These are phyloP conservation scores for Pichia sporocuriosa DNA, from an alignment of 805 yeast species.

Conservation along the genomic window DNA sequence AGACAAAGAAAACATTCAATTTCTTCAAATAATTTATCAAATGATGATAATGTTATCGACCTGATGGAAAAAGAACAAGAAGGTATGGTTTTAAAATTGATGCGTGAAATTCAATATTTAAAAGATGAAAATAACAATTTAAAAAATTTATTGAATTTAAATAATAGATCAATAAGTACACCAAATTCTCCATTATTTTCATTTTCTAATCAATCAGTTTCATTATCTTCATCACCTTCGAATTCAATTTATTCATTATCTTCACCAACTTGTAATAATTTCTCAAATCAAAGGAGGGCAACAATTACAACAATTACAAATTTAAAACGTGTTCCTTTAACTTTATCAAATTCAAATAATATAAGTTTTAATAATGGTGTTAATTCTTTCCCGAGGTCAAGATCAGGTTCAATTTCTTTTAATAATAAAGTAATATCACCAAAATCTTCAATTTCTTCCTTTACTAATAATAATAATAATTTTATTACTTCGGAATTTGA, in stretches of 20 bases:
- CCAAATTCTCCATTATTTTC: conserved; percentile 17
- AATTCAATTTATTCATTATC: conserved; percentile 7
- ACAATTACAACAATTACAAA: conserved; percentile 21
- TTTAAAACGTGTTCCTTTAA: conserved; percentile 16
- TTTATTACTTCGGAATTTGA: not conserved
- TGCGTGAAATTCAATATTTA: conserved; percentile 51
- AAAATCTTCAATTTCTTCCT: not conserved
- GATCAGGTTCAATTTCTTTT: conserved; percentile 8
- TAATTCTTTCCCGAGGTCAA: not conserved
- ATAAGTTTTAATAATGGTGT: not conserved
- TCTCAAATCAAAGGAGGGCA: conserved; percentile 20
- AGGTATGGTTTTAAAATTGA: conserved; percentile 59
- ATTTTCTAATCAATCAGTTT: conserved; percentile 12
- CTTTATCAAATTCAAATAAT: not conserved
- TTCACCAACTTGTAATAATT: not conserved
- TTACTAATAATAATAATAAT: not conserved
- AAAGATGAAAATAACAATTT: conserved; percentile 46
- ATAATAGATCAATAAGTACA: conserved; percentile 4
- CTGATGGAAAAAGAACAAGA: conserved; percentile 71
- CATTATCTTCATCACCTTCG: conserved; percentile 12
- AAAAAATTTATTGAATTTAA: conserved; percentile 24
- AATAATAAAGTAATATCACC: not conserved
- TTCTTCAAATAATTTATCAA: not conserved
- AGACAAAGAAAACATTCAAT: too few species aligned
- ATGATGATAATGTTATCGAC: conserved; percentile 40